Evolutionary conservation across 805 yeast genomes (phyloP).

Genomic region (Kodamaea jinghongensis): DNA sequence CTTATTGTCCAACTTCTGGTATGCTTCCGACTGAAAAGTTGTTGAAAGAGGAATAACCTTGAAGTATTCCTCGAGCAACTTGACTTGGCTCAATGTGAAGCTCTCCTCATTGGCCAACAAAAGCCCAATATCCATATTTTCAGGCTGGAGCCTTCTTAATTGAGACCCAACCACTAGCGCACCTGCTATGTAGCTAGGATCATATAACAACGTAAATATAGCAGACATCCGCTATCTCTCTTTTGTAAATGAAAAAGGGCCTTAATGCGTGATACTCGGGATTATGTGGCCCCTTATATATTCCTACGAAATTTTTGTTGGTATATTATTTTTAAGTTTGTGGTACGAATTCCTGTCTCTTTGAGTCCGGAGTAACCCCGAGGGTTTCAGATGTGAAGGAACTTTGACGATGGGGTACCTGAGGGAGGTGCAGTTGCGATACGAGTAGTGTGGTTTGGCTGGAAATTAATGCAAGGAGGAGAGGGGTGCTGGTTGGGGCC

Average conservation of each 20-base stretch:
- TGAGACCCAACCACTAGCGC: constrained; percentile 48
- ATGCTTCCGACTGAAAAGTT: constrained; percentile 23
- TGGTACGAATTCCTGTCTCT: too few species aligned
- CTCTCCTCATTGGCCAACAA: constrained; percentile 27
- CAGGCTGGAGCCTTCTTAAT: constrained; percentile 14
- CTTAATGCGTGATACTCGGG: constrained; percentile 5
- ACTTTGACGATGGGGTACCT: too few species aligned
- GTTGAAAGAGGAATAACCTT: constrained; percentile 29
- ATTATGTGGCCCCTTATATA: background rate
- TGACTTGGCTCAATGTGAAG: constrained; percentile 27
- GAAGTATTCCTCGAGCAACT: constrained; percentile 24
- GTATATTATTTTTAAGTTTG: too few species aligned
- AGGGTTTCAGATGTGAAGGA: too few species aligned
- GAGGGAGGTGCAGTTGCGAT: too few species aligned
- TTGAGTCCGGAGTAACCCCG: too few species aligned
- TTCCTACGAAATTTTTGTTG: too few species aligned
- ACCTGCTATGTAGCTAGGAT: constrained; percentile 55
- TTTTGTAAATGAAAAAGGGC: constrained; percentile 1
- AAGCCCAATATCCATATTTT: constrained; percentile 20
- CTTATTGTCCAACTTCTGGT: constrained; percentile 25
- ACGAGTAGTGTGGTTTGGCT: too few species aligned
- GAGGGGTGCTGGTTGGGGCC: too few species aligned
- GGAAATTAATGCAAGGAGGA: too few species aligned
- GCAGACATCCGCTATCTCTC: constrained; percentile 21
- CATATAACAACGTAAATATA: constrained; percentile 48